Evolutionary conservation across 345 rosid genomes (phyloP).

Genomic region (Eutrema japonicum): DNA sequence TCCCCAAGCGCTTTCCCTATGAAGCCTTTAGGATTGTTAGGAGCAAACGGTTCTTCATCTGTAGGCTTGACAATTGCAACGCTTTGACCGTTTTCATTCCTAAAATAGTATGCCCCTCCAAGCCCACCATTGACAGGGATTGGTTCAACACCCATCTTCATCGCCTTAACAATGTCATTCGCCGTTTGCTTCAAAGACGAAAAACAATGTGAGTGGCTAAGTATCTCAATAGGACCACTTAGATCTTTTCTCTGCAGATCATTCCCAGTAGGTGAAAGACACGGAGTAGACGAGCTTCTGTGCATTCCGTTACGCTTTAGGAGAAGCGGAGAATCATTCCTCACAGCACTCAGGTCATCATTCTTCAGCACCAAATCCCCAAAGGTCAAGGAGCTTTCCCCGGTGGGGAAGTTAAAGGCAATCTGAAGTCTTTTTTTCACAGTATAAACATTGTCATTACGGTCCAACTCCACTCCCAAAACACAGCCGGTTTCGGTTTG

Average conservation of each 20-base stretch:
- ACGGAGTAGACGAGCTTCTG: slow-evolving; percentile 66
- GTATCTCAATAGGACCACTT: slow-evolving; percentile 61
- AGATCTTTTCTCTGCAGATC: slow-evolving; percentile 56
- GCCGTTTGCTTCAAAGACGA: slow-evolving; percentile 46
- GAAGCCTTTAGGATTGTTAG: slow-evolving; percentile 84
- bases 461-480: slow-evolving; percentile 64
- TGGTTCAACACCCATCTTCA: slow-evolving; percentile 60
- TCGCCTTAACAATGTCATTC: slow-evolving; percentile 54
- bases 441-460: slow-evolving; percentile 59
- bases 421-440: slow-evolving; percentile 62
- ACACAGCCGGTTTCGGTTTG: slow-evolving; percentile 73
- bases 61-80: slow-evolving; percentile 76
- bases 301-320: slow-evolving; percentile 57
- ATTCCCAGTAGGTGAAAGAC: slow-evolving; percentile 60
- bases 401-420: slow-evolving; percentile 57
- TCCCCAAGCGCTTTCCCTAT: slow-evolving; percentile 73
- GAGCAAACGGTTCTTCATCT: slow-evolving; percentile 87
- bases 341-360: slow-evolving; percentile 63
- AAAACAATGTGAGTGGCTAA: slow-evolving; percentile 50
- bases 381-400: slow-evolving; percentile 62
- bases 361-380: slow-evolving; percentile 60
- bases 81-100: slow-evolving; percentile 58
- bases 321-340: slow-evolving; percentile 64
- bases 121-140: slow-evolving; percentile 57
- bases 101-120: slow-evolving; percentile 69